A percentile compares a stretch with the other conserved stretches of the same genome.
These are phyloP conservation scores for Neonectria coccinea DNA, from an alignment of 2,329 filamentous ascomycete species.

Conservation along the genomic window DNA sequence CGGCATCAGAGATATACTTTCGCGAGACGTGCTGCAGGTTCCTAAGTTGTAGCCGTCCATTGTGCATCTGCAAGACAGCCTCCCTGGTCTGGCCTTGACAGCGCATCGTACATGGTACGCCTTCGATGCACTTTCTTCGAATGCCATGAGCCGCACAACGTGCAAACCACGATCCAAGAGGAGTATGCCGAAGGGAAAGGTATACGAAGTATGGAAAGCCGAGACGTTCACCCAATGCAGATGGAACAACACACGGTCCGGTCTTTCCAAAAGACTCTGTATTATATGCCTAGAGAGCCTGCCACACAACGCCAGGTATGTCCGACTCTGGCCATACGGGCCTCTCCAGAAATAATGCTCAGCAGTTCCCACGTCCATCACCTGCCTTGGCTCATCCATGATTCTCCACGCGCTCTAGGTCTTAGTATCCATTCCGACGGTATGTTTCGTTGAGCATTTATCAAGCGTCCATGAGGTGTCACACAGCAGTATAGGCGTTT, in stretches of 20 bases:
- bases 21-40: background rate
- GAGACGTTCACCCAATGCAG: background rate
- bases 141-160: background rate
- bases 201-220: background rate
- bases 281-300: constrained; percentile 16
- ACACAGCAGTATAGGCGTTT: constrained; percentile 27
- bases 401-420: constrained; percentile 6
- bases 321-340: constrained; percentile 17
- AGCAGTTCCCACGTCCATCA: constrained; percentile 10
- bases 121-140: constrained; percentile 4
- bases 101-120: constrained; percentile 3
- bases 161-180: background rate
- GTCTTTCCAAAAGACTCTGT: constrained; percentile 26
- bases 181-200: background rate
- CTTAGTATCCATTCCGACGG: constrained; percentile 9
- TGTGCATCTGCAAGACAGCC: background rate
- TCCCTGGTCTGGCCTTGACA: background rate
- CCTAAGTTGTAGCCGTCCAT: background rate
- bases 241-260: background rate
- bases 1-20: background rate
- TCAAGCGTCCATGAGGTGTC: constrained; percentile 27
- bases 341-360: constrained; percentile 23
- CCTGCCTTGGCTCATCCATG: constrained; percentile 2
- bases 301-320: constrained; percentile 25
- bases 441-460: constrained; percentile 25